Base-by-base conservation (phyloP, 257 asterid species). In the Nicotiana knightiana region DNA sequence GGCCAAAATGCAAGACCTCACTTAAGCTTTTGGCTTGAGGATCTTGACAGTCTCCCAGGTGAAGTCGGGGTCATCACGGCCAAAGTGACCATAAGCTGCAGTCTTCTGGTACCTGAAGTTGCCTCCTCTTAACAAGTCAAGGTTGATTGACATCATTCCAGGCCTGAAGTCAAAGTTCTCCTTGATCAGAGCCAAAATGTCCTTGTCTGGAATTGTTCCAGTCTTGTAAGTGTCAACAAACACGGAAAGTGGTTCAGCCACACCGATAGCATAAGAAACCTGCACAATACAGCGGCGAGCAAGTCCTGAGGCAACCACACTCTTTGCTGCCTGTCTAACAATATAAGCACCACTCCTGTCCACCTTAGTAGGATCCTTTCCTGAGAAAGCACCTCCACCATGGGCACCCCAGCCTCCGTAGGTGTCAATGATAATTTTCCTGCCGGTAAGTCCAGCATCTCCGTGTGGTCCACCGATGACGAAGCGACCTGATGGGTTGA, bases 371-470 rank as follows among this genome's bases (percentile, higher is more conserved):
- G 98, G 98, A 30, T 93, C 98, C 83, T 93, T 93, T 55, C 98
- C 98, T 12, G 97, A 93, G 87, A 93, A 93, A 39, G 98, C 98
- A 81, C 98, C 98, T 1, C 98, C 98, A 39, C 98, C 98, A 2
- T 93, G 98, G 39, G 98, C 98, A 37, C 98, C 98, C 98, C 98
- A 93, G 30, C 98, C 98, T 32, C 98, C 98, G 6, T 93, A 93
- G 28, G 98, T 93, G 85, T 93, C 98, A 1, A 93, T 93, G 84
- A 93, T 93, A 77, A 93, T 93, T 53, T 93, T 93, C 85, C 98
- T 87, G 3, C 98, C 98, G 13, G 98, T 93, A 28, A 93, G 91
- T 46, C 98, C 98, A 17, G 98, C 98, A 82, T 93, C 97, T 75
- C 98, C 98, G 33, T 93, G 98, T 4, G 98, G 98, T 71, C 98